Evolutionary conservation across 768 basidiomycete genomes (phyloP).

Genomic region (Suillus subalutaceus): DNA sequence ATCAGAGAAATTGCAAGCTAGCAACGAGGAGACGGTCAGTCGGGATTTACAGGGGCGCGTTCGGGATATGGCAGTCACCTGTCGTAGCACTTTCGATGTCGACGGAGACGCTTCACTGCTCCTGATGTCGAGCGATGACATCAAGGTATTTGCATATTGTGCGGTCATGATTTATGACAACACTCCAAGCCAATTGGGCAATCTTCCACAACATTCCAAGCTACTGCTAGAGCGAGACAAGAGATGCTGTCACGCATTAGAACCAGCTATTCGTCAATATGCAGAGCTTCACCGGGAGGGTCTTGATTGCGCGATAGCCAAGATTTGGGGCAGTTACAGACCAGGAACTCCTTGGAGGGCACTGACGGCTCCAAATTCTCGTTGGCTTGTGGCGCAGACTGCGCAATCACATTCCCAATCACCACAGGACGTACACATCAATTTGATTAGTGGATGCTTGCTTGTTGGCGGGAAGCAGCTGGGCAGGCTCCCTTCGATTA

Average conservation of each 20-base stretch:
- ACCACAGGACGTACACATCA: conserved; percentile 26
- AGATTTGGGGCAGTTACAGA: conserved; percentile 30
- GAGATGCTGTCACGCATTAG: conserved; percentile 30
- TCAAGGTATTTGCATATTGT: conserved; percentile 26
- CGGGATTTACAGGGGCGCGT: conserved; percentile 27
- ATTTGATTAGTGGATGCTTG: conserved; percentile 28
- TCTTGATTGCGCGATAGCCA: conserved; percentile 20
- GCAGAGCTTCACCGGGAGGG: conserved; percentile 16
- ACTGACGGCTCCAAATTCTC: conserved; percentile 15
- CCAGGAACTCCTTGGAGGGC: conserved; percentile 24
- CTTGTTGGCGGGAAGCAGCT: conserved; percentile 31
- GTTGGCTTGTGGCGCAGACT: conserved; percentile 28
- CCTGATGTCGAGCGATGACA: conserved; percentile 25
- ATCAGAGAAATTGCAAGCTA: conserved; percentile 20
- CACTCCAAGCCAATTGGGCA: conserved; percentile 17
- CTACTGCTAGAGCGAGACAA: conserved; percentile 34
- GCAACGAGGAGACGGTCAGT: conserved; percentile 12
- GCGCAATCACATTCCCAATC: conserved; percentile 1
- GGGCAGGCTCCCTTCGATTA: conserved; percentile 23
- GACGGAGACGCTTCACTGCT: conserved; percentile 16
- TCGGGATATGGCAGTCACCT: conserved; percentile 41
- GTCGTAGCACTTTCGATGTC: conserved; percentile 38
- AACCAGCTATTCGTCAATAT: conserved; percentile 13
- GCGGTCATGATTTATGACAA: conserved; percentile 31
- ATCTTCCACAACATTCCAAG: conserved; percentile 13